phyloP scores from a whole-genome alignment of 352 stramenopile genomes.

The Phytophthora pseudosyringae region DNA sequence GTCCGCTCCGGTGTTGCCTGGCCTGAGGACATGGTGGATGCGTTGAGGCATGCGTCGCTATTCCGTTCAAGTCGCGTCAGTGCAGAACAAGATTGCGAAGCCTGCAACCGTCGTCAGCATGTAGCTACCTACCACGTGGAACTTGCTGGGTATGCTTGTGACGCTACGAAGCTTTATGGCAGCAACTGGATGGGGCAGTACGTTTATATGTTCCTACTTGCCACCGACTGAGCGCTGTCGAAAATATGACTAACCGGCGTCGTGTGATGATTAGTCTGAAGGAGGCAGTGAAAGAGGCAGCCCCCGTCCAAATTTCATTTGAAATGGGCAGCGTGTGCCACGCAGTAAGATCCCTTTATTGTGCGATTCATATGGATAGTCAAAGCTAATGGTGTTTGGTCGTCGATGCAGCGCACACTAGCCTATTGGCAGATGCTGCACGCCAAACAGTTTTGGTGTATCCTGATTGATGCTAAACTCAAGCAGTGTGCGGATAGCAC shows the following conservation, averaged over 20 bases:
- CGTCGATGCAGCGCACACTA: conserved; percentile 58
- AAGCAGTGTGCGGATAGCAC: conserved; percentile 44
- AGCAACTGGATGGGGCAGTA: conserved; percentile 71
- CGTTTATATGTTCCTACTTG: conserved; percentile 4
- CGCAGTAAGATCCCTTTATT: conserved; percentile 49
- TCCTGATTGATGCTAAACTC: conserved; percentile 72
- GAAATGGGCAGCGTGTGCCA: conserved; percentile 84
- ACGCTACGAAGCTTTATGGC: conserved; percentile 72
- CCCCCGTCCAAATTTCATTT: conserved; percentile 46
- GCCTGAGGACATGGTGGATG: conserved; percentile 71
- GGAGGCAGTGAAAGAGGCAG: conserved; percentile 35
- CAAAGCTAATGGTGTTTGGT: conserved; percentile 3
- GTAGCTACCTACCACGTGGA: conserved; percentile 61
- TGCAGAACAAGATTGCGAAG: conserved; percentile 63
- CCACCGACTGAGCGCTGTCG: not conserved
- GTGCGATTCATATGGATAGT: not conserved
- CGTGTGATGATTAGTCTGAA: conserved; percentile 42
- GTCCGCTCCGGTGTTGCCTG: conserved; percentile 73
- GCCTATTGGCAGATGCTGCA: conserved; percentile 84
- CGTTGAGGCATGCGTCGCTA: conserved; percentile 48
- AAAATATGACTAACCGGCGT: conserved; percentile 2
- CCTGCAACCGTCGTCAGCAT: conserved; percentile 78
- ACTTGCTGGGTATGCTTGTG: conserved; percentile 64
- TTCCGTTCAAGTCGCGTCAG: conserved; percentile 44
- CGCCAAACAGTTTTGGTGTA: conserved; percentile 82